These are phyloP conservation scores for Penicillium alfredii DNA, from an alignment of 495 filamentous ascomycete genomes.

Conservation along the genomic window DNA sequence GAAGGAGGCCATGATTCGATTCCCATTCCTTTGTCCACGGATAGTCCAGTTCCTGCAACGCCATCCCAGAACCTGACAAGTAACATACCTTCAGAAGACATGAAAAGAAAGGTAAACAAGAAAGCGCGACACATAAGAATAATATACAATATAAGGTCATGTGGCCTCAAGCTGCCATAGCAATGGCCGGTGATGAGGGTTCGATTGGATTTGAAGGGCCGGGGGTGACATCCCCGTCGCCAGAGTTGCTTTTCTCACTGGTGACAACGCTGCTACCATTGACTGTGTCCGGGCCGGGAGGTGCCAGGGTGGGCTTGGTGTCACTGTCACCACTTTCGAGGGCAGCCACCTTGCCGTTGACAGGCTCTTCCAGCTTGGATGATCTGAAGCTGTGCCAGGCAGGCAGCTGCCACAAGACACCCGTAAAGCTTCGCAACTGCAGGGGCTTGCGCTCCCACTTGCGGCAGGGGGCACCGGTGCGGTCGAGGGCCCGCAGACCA, in stretches of 20 bases:
- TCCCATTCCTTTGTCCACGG: too few species aligned
- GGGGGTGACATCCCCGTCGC: slow-evolving; percentile 45
- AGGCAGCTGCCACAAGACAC: slow-evolving; percentile 74
- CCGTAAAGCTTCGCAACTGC: slow-evolving; percentile 87
- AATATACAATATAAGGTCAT: slow-evolving; percentile 1
- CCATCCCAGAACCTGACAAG: too few species aligned
- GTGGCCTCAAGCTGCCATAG: slow-evolving; percentile 32
- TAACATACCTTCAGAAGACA: too few species aligned
- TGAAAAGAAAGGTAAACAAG: too few species aligned
- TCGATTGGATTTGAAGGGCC: slow-evolving; percentile 37
- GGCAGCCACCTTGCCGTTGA: slow-evolving; percentile 36
- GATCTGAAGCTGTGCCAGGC: slow-evolving; percentile 73
- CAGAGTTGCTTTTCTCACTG: slow-evolving; percentile 67
- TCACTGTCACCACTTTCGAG: slow-evolving; percentile 59
- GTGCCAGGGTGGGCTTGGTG: slow-evolving; percentile 69
- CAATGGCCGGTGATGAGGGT: slow-evolving; percentile 42
- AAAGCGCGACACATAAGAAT: too few species aligned
- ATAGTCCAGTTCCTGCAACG: too few species aligned
- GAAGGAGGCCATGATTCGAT: too few species aligned
- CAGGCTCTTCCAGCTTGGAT: slow-evolving; percentile 30
- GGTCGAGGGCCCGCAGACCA: slow-evolving; percentile 85
- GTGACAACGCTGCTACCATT: slow-evolving; percentile 37
- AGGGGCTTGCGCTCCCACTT: slow-evolving; percentile 82
- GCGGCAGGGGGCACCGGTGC: slow-evolving; percentile 81
- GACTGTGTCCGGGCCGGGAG: slow-evolving; percentile 50